Evolutionary conservation across 169 alveolate species (phyloP).

Genomic region (Babesia ovis): DNA sequence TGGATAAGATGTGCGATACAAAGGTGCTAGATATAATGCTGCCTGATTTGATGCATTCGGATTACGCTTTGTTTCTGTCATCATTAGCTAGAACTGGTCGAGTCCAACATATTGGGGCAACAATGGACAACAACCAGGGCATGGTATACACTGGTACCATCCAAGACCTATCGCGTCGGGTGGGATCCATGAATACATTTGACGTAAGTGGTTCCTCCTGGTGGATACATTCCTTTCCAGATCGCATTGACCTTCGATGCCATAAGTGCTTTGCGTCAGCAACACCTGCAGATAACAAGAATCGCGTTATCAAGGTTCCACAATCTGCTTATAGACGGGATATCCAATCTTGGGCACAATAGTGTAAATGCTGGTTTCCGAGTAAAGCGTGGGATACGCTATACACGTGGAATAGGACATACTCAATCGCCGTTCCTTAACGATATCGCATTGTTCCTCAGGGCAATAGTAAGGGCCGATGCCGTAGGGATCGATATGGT

Average conservation of each 20-base stretch:
- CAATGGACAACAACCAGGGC: background rate
- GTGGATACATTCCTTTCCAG: background rate
- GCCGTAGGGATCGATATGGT: background rate
- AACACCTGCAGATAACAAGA: background rate
- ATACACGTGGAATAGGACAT: background rate
- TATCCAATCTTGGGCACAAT: background rate
- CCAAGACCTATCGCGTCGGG: too few species aligned
- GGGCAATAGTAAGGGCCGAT: constrained; percentile 11
- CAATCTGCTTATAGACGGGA: background rate
- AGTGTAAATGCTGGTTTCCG: background rate
- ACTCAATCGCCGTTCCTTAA: background rate
- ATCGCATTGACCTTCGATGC: constrained; percentile 6
- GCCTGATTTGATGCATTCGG: constrained; percentile 15
- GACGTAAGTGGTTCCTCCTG: background rate
- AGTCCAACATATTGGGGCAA: background rate
- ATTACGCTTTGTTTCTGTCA: constrained; percentile 6
- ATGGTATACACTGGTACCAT: too few species aligned
- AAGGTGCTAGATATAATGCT: background rate
- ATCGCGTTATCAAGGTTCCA: background rate
- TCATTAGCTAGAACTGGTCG: background rate
- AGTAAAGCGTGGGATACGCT: background rate
- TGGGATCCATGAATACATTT: background rate
- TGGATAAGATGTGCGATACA: constrained; percentile 1
- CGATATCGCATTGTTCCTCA: constrained; percentile 7
- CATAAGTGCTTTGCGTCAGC: background rate